Evolutionary conservation across 805 yeast genomes (phyloP).

Genomic region (Wickerhamomyces hampshirensis): DNA sequence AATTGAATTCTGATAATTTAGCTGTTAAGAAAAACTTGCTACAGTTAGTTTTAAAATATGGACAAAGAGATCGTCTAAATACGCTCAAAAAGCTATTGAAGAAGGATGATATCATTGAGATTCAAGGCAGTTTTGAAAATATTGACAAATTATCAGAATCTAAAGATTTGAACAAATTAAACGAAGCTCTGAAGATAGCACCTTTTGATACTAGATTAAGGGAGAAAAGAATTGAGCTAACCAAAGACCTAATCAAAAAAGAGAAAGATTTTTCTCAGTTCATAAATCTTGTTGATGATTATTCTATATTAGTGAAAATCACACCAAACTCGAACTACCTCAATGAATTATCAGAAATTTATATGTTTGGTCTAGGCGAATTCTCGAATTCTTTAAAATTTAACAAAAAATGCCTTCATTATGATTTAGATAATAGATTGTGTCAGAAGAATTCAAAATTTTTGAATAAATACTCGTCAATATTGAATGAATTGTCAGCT

Average conservation of each 20-base stretch:
- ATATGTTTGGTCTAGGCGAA: constrained; percentile 47
- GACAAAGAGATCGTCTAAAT: constrained; percentile 38
- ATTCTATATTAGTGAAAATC: constrained; percentile 23
- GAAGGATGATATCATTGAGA: constrained; percentile 8
- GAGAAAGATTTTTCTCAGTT: constrained; percentile 12
- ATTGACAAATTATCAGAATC: constrained; percentile 19
- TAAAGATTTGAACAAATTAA: constrained; percentile 28
- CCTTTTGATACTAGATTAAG: constrained; percentile 39
- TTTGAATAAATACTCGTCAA: constrained; percentile 37
- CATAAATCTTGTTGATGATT: constrained; percentile 23
- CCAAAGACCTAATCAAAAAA: constrained; percentile 20
- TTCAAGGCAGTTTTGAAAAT: constrained; percentile 15
- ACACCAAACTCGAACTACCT: constrained; percentile 25
- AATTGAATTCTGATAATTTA: constrained; percentile 32
- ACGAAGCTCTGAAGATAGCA: constrained; percentile 33
- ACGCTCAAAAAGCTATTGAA: constrained; percentile 1
- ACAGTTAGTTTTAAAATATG: constrained; percentile 48
- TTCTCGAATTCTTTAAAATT: constrained; percentile 46
- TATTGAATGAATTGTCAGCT: constrained; percentile 31
- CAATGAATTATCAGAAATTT: constrained; percentile 31
- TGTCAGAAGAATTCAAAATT: constrained; percentile 57
- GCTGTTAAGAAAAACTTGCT: constrained; percentile 47
- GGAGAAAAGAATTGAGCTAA: constrained; percentile 26
- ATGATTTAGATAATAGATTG: constrained; percentile 64
- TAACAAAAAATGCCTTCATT: constrained; percentile 64